These are phyloP conservation scores for Rhododendron griersonianum DNA, from an alignment of 148 eudicot species.

Conservation along the genomic window DNA sequence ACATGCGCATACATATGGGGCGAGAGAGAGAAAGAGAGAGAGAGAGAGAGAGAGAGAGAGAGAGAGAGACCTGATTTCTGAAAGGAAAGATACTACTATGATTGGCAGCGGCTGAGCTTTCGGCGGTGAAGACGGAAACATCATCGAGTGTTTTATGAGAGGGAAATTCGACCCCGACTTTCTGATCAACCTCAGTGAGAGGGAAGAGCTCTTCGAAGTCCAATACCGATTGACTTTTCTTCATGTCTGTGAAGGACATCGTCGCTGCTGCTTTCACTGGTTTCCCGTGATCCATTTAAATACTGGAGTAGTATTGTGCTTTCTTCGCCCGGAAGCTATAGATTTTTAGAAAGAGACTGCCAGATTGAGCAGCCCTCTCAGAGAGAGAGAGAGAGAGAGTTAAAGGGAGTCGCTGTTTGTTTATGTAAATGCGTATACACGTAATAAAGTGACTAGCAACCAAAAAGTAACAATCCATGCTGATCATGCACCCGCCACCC, in stretches of 20 bases:
- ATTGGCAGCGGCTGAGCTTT: background rate
- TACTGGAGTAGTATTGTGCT: background rate
- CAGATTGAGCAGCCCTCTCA: background rate
- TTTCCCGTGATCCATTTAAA: background rate
- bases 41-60: background rate
- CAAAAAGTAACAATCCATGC: background rate
- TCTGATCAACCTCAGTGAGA: background rate
- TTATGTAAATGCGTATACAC: background rate
- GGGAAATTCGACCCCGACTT: background rate
- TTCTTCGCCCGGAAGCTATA: background rate
- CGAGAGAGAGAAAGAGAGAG: background rate
- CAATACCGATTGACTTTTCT: constrained; percentile 19
- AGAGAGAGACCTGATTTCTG: constrained; percentile 1
- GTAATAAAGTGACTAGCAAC: background rate
- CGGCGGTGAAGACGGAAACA: background rate
- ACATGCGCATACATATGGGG: background rate
- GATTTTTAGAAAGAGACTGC: background rate
- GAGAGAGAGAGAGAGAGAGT: background rate
- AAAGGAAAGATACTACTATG: background rate
- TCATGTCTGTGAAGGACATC: constrained; percentile 8
- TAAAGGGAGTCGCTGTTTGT: background rate
- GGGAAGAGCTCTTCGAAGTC: constrained; percentile 11
- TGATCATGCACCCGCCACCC: background rate
- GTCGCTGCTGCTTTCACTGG: background rate
- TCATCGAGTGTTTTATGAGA: background rate